A percentile compares a stretch with the other conserved stretches of the same genome.
Conservation (phyloP, 2,329 filamentous ascomycete genomes). For the Lizonia empirigonia region DNA sequence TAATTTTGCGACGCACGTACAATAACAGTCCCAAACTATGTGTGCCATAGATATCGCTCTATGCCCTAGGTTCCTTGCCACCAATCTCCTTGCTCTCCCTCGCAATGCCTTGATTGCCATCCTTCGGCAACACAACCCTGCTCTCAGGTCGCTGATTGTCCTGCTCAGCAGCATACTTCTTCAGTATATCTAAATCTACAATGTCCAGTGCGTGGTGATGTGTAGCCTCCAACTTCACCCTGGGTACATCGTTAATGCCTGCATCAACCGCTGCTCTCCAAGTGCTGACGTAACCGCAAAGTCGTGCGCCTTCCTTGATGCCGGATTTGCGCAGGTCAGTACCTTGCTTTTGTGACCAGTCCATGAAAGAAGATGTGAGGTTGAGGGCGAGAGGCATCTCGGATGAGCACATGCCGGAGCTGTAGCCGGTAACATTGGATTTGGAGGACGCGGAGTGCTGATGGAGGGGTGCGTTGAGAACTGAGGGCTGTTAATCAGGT, state of each 20-base stretch:
- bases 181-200: slow-evolving; percentile 55
- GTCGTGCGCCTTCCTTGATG: slow-evolving; percentile 61
- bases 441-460: slow-evolving; percentile 22
- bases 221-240: slow-evolving; percentile 57
- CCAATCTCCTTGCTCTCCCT: slow-evolving; percentile 33
- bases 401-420: slow-evolving; percentile 26
- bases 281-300: slow-evolving; percentile 62
- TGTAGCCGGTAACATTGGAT: slow-evolving; percentile 13
- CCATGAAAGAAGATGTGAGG: slow-evolving; percentile 64
- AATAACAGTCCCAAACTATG: too few relatives aligned
- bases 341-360: slow-evolving; percentile 61
- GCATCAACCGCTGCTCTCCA: slow-evolving; percentile 56
- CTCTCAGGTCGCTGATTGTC: slow-evolving; percentile 24
- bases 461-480: slow-evolving; percentile 34
- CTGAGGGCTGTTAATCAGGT: slow-evolving; percentile 14
- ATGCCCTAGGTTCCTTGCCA: slow-evolving; percentile 34
- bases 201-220: slow-evolving; percentile 57
- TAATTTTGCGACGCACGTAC: too few relatives aligned
- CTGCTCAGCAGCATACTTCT: slow-evolving; percentile 53
- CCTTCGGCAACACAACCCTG: slow-evolving; percentile 16
- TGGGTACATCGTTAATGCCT: slow-evolving; percentile 36
- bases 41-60: too few relatives aligned
- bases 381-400: slow-evolving; percentile 56
- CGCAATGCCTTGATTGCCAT: slow-evolving; percentile 15
- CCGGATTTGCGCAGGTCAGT: slow-evolving; percentile 62